phyloP scores from a whole-genome alignment of 73 alveolate species.

The Stentor roeselii region DNA sequence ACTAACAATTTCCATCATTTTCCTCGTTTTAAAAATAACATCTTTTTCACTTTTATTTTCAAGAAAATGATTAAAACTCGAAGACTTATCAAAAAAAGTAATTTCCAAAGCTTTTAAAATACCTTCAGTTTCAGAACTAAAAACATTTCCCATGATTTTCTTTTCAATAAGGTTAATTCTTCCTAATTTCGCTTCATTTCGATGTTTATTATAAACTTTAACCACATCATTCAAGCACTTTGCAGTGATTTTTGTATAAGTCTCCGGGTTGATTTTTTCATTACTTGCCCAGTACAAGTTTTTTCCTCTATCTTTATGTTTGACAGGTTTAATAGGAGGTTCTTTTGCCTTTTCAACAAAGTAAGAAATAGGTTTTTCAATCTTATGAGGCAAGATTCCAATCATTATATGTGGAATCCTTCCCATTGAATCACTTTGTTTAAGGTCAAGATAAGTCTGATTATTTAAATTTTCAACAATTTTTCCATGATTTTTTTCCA shows the following conservation, averaged over 20 bases:
- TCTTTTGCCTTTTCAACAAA: constrained; percentile 12
- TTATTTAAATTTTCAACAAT: not conserved
- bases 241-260: not conserved
- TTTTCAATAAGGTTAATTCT: not conserved
- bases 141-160: not conserved
- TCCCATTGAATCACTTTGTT: not conserved
- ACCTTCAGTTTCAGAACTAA: not conserved
- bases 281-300: not conserved
- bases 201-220: not conserved
- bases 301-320: not conserved
- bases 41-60: not conserved
- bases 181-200: not conserved
- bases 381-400: constrained; percentile 6
- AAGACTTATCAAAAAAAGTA: not conserved
- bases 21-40: not conserved
- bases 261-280: not conserved
- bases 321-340: not conserved
- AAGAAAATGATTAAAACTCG: not conserved
- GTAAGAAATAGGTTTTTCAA: not conserved
- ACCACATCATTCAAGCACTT: not conserved
- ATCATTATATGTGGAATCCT: constrained; percentile 11
- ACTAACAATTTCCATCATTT: not conserved
- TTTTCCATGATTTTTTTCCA: not conserved
- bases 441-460: not conserved
- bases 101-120: not conserved